A percentile compares a stretch with the other conserved stretches of the same genome.
Evolutionary conservation across 176 grass and related monocot species (phyloP).

Genomic region (Oryza meridionalis): DNA sequence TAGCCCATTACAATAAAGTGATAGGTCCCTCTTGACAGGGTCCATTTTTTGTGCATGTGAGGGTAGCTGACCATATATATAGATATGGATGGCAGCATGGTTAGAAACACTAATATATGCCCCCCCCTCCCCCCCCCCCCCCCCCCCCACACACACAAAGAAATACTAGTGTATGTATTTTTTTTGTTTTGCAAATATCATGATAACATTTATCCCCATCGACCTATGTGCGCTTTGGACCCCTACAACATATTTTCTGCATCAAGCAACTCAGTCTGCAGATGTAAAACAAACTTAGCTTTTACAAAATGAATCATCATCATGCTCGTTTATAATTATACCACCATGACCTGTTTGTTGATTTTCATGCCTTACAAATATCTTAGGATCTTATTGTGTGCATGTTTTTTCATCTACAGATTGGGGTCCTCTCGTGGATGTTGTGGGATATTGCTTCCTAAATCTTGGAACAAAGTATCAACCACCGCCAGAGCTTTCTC

Average conservation of each 20-base stretch:
- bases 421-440: conserved; percentile 92
- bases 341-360: neutral
- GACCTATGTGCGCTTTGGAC: neutral
- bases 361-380: neutral
- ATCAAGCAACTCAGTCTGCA: neutral
- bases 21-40: neutral
- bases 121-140: too few species aligned
- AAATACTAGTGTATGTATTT: neutral
- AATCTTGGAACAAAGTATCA: conserved; percentile 96
- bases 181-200: too few species aligned
- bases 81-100: neutral
- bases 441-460: conserved; percentile 95
- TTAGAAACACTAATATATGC: neutral
- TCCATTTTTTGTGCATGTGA: neutral
- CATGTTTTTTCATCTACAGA: conserved; percentile 51
- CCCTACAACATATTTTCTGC: neutral
- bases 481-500: conserved; percentile 64
- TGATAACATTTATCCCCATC: neutral
- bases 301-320: neutral
- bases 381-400: neutral
- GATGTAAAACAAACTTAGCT: neutral
- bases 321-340: neutral
- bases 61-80: neutral
- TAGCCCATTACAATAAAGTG: neutral
- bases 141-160: too few species aligned